Evolutionary conservation across 176 grass and related monocot genomes (phyloP).

Genomic region (Aegilops sharonensis): DNA sequence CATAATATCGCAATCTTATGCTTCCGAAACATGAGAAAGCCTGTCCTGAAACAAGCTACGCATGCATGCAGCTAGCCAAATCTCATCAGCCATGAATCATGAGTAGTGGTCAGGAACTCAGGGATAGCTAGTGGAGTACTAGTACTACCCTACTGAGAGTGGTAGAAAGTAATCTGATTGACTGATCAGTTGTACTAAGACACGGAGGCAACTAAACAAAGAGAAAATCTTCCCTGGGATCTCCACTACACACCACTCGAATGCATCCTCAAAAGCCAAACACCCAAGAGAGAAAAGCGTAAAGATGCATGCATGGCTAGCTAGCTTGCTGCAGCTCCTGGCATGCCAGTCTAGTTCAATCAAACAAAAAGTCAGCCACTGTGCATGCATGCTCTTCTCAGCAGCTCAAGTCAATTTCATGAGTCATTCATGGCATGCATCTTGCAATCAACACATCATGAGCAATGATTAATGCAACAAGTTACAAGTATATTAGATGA

Average conservation of each 20-base stretch:
- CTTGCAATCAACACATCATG: constrained; percentile 23
- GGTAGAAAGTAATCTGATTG: constrained; percentile 27
- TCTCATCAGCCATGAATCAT: constrained; percentile 30
- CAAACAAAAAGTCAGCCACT: constrained; percentile 81
- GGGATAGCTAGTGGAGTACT: neutral
- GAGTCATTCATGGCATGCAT: constrained; percentile 28
- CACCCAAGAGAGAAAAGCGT: constrained; percentile 63
- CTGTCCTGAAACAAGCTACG: constrained; percentile 39
- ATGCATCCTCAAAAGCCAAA: constrained; percentile 45
- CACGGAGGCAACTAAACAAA: constrained; percentile 36
- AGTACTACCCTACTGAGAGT: neutral
- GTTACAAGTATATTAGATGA: neutral
- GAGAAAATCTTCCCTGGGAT: constrained; percentile 52
- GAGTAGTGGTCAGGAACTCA: constrained; percentile 13
- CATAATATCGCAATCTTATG: constrained; percentile 43
- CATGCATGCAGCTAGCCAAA: constrained; percentile 35
- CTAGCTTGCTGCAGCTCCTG: constrained; percentile 37
- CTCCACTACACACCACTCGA: constrained; percentile 38
- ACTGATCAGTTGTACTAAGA: constrained; percentile 27
- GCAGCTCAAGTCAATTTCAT: constrained; percentile 41
- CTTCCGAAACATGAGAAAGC: constrained; percentile 45
- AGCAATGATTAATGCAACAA: constrained; percentile 23
- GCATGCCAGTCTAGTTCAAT: constrained; percentile 94
- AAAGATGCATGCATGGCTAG: constrained; percentile 52
- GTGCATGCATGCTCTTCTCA: constrained; percentile 37